A percentile compares a stretch with the other conserved stretches of the same genome.
phyloP scores from a whole-genome alignment of 352 stramenopile species.

The Phytophthora pseudosyringae region DNA sequence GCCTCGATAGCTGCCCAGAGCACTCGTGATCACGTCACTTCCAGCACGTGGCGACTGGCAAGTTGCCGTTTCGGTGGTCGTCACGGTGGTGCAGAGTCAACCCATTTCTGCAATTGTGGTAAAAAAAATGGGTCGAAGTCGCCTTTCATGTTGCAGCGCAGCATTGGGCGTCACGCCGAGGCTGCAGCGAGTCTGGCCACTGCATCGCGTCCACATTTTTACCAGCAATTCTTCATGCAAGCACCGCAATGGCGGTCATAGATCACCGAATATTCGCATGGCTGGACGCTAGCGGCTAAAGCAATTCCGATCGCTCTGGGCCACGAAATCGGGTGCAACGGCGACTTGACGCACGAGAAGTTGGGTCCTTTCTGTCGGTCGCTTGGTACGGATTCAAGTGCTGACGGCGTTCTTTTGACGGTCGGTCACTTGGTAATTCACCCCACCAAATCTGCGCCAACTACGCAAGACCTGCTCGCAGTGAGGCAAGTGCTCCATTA shows the following conservation, averaged over 20 bases:
- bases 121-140: not conserved
- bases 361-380: constrained; percentile 20
- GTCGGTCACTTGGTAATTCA: constrained; percentile 31
- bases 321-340: constrained; percentile 1
- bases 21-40: not conserved
- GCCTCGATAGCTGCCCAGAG: not conserved
- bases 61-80: constrained; percentile 22
- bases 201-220: too few species aligned
- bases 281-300: too few species aligned
- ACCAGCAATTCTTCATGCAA: too few species aligned
- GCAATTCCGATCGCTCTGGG: not conserved
- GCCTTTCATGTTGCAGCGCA: too few species aligned
- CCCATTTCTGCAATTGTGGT: too few species aligned
- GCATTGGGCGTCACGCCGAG: too few species aligned
- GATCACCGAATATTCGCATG: too few species aligned
- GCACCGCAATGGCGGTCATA: too few species aligned
- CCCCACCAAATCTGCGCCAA: constrained; percentile 1
- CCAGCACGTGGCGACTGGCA: constrained; percentile 9
- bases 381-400: not conserved
- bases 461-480: constrained; percentile 41
- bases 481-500: constrained; percentile 47
- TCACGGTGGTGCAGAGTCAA: too few species aligned
- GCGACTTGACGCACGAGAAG: constrained; percentile 11
- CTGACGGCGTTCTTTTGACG: constrained; percentile 1
- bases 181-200: too few species aligned